Percentiles rank a stretch among this genome's conserved stretches.
Conservation (phyloP, 1,284 basidiomycete genomes). For the Ustilago trichophora region DNA sequence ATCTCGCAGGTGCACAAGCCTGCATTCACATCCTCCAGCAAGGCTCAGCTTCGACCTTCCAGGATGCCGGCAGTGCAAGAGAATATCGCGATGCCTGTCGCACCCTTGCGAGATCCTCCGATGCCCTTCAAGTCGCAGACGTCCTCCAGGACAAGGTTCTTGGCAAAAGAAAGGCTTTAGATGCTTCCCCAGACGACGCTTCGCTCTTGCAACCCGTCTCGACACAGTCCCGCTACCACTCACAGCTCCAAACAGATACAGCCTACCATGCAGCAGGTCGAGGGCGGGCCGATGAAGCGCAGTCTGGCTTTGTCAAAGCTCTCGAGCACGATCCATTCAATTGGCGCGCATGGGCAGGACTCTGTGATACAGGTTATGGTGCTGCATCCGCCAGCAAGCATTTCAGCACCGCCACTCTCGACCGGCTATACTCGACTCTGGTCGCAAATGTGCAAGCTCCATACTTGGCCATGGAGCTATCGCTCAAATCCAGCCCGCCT, state of each 20-base stretch:
- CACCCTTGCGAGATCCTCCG: conserved; percentile 44
- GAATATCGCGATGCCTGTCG: conserved; percentile 58
- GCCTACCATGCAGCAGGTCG: conserved; percentile 46
- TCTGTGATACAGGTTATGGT: conserved; percentile 55
- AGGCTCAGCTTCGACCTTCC: conserved; percentile 49
- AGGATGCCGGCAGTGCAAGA: conserved; percentile 50
- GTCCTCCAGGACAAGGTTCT: conserved; percentile 24
- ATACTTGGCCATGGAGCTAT: conserved; percentile 12
- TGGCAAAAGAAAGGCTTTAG: conserved; percentile 33
- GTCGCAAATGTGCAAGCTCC: conserved; percentile 16
- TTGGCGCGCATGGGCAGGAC: conserved; percentile 58
- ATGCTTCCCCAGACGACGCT: neutral
- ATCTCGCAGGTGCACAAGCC: conserved; percentile 51
- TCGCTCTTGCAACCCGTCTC: conserved; percentile 11
- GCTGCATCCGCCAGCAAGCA: conserved; percentile 10
- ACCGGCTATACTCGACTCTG: conserved; percentile 17
- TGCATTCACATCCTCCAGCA: conserved; percentile 59
- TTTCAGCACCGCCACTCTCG: conserved; percentile 10
- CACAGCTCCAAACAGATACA: conserved; percentile 49
- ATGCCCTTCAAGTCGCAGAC: conserved; percentile 48
- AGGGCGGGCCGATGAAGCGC: conserved; percentile 42
- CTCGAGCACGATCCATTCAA: conserved; percentile 51
- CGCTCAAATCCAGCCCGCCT: conserved; percentile 9
- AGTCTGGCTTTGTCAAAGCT: conserved; percentile 33
- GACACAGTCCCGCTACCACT: conserved; percentile 19